phyloP scores from a whole-genome alignment of 805 yeast genomes.

The Cyberlindnera mrakii region DNA sequence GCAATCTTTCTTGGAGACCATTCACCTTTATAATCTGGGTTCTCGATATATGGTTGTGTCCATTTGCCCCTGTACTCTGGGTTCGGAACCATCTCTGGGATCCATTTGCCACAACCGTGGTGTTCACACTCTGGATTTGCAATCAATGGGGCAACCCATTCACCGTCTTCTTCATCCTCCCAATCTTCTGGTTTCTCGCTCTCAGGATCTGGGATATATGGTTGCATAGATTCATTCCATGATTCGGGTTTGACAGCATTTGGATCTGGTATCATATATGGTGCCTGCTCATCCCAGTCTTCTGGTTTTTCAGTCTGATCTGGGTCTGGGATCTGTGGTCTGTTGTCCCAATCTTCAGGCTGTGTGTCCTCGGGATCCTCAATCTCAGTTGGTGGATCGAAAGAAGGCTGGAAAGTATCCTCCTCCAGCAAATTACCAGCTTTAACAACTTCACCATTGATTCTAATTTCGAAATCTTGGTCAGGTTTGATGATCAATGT shows the following conservation, averaged over 20 bases:
- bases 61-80: slow-evolving; percentile 75
- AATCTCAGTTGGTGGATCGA: slow-evolving; percentile 62
- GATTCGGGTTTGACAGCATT: slow-evolving; percentile 61
- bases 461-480: slow-evolving; percentile 71
- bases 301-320: slow-evolving; percentile 59
- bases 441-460: slow-evolving; percentile 68
- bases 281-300: slow-evolving; percentile 78
- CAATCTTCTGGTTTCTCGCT: slow-evolving; percentile 68
- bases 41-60: slow-evolving; percentile 58
- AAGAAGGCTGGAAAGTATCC: slow-evolving; percentile 52
- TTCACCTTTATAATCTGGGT: slow-evolving; percentile 74
- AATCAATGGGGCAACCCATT: slow-evolving; percentile 68
- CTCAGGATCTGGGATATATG: slow-evolving; percentile 59
- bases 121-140: slow-evolving; percentile 67
- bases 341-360: slow-evolving; percentile 84
- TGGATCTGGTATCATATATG: slow-evolving; percentile 60
- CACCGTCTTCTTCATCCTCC: slow-evolving; percentile 90
- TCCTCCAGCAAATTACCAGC: slow-evolving; percentile 63
- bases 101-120: slow-evolving; percentile 82
- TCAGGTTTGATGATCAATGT: slow-evolving; percentile 65
- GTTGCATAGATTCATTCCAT: slow-evolving; percentile 68
- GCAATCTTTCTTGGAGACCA: slow-evolving; percentile 65
- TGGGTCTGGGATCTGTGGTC: slow-evolving; percentile 62
- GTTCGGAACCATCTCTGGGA: slow-evolving; percentile 58
- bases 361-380: slow-evolving; percentile 50